phyloP scores from a whole-genome alignment of 441 rosid species.

The Melastoma candidum region DNA sequence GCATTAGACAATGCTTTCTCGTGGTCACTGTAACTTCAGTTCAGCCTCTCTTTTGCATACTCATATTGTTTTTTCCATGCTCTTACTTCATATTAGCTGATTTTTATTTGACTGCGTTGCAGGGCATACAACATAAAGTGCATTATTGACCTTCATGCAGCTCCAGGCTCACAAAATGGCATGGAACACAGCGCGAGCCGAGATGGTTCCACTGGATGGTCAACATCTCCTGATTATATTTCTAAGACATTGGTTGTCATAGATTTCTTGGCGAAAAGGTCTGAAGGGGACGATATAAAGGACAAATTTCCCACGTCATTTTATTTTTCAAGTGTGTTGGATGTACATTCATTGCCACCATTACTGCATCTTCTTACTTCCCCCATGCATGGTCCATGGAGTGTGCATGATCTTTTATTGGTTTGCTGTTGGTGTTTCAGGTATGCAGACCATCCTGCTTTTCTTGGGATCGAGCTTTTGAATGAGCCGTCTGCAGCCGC shows the following conservation, averaged over 20 bases:
- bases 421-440: slow-evolving; percentile 20
- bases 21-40: slow-evolving; percentile 57
- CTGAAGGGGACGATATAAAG: slow-evolving; percentile 1
- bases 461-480: slow-evolving; percentile 62
- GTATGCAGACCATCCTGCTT: slow-evolving; percentile 48
- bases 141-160: slow-evolving; percentile 79
- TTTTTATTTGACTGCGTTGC: slow-evolving; percentile 20
- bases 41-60: slow-evolving; percentile 5
- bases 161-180: slow-evolving; percentile 81
- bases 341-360: too few species aligned
- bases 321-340: too few species aligned
- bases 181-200: slow-evolving; percentile 74
- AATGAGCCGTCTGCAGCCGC: slow-evolving; percentile 56
- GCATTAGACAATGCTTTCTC: slow-evolving; percentile 64
- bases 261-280: slow-evolving; percentile 70
- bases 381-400: background rate
- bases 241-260: slow-evolving; percentile 49
- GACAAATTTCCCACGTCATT: too few species aligned
- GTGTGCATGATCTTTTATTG: background rate
- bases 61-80: background rate
- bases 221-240: slow-evolving; percentile 38
- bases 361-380: too few species aligned
- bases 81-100: slow-evolving; percentile 11
- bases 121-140: slow-evolving; percentile 59
- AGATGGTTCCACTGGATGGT: slow-evolving; percentile 60